phyloP scores from a whole-genome alignment of 108 stramenopile genomes.

The Cyclotella choctawhatcheeana region DNA sequence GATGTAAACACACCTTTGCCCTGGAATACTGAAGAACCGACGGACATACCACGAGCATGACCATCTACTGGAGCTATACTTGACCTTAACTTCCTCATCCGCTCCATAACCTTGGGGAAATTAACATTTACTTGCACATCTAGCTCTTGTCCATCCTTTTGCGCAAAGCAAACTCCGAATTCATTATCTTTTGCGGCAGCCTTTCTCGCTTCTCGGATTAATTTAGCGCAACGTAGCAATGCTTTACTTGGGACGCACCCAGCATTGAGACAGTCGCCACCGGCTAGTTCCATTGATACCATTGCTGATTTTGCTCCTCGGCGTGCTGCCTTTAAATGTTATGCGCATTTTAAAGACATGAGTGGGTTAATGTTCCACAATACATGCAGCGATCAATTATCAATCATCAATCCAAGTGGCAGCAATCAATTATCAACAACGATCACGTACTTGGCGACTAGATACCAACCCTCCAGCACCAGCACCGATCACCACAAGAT shows the following conservation, averaged over 20 bases:
- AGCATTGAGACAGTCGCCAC: conserved; percentile 90
- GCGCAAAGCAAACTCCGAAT: conserved; percentile 69
- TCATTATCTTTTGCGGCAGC: conserved; percentile 52
- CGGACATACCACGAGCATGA: conserved; percentile 62
- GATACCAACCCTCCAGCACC: conserved; percentile 87
- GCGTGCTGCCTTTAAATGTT: conserved; percentile 52
- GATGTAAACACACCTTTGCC: conserved; percentile 71
- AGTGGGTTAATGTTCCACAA: background rate
- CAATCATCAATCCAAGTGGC: background rate
- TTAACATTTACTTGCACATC: conserved; percentile 75
- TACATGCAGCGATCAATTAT: no score
- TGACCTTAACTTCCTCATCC: conserved; percentile 67
- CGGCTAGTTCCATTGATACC: conserved; percentile 79
- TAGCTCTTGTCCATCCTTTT: conserved; percentile 1
- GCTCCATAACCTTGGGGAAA: conserved; percentile 83
- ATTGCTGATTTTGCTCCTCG: conserved; percentile 80
- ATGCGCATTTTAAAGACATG: background rate
- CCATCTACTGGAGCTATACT: conserved; percentile 89
- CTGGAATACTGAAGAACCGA: conserved; percentile 79
- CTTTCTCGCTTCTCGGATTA: conserved; percentile 65
- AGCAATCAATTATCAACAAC: background rate
- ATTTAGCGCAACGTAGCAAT: conserved; percentile 79
- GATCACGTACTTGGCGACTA: conserved; percentile 54
- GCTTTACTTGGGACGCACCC: conserved; percentile 98
- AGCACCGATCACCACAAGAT: conserved; percentile 90